These are phyloP conservation scores for Xylaria intraflava DNA, from an alignment of 495 filamentous ascomycete species.

Conservation along the genomic window DNA sequence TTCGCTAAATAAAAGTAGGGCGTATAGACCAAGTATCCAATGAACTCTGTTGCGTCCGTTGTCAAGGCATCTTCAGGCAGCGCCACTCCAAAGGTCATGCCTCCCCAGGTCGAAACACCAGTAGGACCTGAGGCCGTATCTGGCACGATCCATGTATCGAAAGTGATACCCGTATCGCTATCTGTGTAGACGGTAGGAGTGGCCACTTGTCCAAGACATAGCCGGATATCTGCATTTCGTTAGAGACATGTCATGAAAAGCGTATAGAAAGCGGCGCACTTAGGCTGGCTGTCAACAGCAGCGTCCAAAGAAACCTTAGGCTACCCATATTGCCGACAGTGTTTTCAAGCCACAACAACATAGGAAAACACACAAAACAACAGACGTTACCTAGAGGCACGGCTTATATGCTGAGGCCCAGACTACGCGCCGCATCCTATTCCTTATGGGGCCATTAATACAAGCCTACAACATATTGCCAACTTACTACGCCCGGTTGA, in stretches of 20 bases:
- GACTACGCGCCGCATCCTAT: neutral
- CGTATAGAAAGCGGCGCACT: constrained; percentile 7
- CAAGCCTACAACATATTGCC: neutral
- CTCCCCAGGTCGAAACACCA: constrained; percentile 22
- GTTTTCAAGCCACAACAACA: constrained; percentile 3
- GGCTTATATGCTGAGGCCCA: constrained; percentile 5
- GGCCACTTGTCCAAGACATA: constrained; percentile 19
- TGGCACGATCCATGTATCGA: constrained; percentile 24
- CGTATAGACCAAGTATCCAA: constrained; percentile 36
- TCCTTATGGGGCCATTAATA: neutral
- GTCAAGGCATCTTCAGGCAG: constrained; percentile 37
- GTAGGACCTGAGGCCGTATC: constrained; percentile 14
- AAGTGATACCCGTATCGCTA: constrained; percentile 25
- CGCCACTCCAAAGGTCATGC: constrained; percentile 43
- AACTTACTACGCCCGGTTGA: neutral
- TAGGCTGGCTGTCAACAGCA: constrained; percentile 18
- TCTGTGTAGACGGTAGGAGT: constrained; percentile 23
- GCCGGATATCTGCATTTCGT: constrained; percentile 16
- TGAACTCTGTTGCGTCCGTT: constrained; percentile 41
- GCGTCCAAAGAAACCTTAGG: constrained; percentile 8
- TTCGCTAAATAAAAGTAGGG: neutral
- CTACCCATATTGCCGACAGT: constrained; percentile 17
- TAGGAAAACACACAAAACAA: neutral
- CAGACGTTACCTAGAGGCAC: neutral
- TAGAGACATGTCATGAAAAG: constrained; percentile 3